These are phyloP conservation scores for Malus sieversii DNA, from an alignment of 306 rosid species.

Conservation along the genomic window DNA sequence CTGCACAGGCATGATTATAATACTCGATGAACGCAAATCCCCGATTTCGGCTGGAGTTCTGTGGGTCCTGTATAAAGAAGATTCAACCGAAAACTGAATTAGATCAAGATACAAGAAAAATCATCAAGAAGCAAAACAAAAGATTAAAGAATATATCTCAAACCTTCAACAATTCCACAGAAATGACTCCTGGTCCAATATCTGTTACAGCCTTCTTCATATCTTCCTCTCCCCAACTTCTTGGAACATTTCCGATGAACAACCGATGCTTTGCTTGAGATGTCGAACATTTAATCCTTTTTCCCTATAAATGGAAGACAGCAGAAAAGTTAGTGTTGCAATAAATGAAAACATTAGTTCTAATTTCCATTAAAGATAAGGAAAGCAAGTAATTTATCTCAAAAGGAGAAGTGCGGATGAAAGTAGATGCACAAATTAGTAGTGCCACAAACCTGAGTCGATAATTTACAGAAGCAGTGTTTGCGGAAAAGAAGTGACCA, in stretches of 20 bases:
- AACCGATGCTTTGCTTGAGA: constrained; percentile 56
- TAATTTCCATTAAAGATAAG: neutral
- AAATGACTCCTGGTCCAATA: constrained; percentile 58
- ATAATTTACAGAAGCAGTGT: constrained; percentile 4
- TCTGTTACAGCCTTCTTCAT: constrained; percentile 42
- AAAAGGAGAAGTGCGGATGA: neutral
- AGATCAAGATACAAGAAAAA: constrained; percentile 13
- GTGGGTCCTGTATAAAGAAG: constrained; percentile 43
- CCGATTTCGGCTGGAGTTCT: constrained; percentile 41
- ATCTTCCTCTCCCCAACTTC: constrained; percentile 48
- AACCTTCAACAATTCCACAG: constrained; percentile 61
- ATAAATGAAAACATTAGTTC: neutral
- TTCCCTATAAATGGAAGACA: constrained; percentile 35
- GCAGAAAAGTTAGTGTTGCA: neutral
- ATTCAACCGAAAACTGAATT: neutral
- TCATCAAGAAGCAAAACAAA: neutral
- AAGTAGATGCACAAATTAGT: neutral
- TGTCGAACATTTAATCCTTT: constrained; percentile 48
- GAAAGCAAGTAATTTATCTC: neutral
- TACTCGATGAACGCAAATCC: constrained; percentile 63
- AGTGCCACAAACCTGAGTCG: neutral
- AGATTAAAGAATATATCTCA: constrained; percentile 1
- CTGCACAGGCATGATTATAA: constrained; percentile 64
- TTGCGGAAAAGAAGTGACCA: constrained; percentile 1
- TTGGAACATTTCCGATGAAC: constrained; percentile 71